Percentiles rank a stretch among this genome's conserved stretches.
These are phyloP conservation scores for Macaranga tanarius DNA, from an alignment of 441 rosid species.

Conservation along the genomic window DNA sequence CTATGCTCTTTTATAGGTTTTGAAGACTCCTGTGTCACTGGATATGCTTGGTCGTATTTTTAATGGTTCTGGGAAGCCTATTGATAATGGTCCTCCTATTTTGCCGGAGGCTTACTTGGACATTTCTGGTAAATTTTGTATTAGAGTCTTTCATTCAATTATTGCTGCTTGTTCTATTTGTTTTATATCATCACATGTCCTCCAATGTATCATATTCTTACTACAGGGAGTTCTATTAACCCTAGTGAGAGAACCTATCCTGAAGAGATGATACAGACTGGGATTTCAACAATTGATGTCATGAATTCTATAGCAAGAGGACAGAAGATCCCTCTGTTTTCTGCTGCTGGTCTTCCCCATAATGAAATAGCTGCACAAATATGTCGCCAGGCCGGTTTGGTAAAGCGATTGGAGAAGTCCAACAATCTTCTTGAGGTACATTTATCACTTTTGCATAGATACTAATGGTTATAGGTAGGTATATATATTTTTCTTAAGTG, in stretches of 20 bases:
- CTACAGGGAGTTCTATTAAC: constrained; percentile 96
- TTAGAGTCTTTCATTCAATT: background rate
- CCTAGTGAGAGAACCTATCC: constrained; percentile 99
- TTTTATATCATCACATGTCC: background rate
- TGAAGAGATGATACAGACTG: constrained; percentile 99
- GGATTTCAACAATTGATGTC: constrained; percentile 98
- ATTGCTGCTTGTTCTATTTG: background rate
- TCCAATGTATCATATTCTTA: background rate
- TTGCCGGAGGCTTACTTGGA: constrained; percentile 97
- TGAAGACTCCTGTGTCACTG: constrained; percentile 92
- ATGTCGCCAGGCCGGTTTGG: constrained; percentile 99
- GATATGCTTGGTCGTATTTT: constrained; percentile 99
- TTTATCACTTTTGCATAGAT: background rate
- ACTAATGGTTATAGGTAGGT: background rate
- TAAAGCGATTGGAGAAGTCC: constrained; percentile 88
- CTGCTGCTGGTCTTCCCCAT: constrained; percentile 99
- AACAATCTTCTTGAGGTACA: constrained; percentile 19
- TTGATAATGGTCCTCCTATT: constrained; percentile 98
- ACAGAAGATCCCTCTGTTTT: constrained; percentile 96
- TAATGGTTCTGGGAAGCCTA: constrained; percentile 99
- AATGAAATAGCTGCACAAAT: constrained; percentile 99
- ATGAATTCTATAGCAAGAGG: constrained; percentile 99
- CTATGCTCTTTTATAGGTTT: constrained; percentile 49
- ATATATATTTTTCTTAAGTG: background rate
- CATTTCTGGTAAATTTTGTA: constrained; percentile 66